phyloP scores from a whole-genome alignment of 148 eudicot genomes.

The Pouteria glomerata region DNA sequence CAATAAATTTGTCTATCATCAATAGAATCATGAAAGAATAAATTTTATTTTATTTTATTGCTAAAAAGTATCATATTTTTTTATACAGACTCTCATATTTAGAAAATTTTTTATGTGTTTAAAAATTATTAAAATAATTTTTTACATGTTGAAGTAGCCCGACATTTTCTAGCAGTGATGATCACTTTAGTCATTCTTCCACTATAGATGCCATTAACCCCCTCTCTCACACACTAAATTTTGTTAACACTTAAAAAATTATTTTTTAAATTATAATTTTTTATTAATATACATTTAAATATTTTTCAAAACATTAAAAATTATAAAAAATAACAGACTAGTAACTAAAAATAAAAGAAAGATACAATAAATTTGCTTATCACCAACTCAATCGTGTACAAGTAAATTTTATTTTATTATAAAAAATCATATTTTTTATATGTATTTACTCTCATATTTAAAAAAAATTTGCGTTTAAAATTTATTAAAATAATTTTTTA shows the following conservation, averaged over 20 bases:
- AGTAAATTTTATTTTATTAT: neutral
- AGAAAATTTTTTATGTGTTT: no score
- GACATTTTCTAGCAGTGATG: neutral
- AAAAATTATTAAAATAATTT: no score
- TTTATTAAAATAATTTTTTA: no score
- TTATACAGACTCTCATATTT: no score
- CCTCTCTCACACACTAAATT: no score
- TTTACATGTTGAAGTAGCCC: neutral
- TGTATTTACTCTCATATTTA: neutral
- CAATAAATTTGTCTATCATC: no score
- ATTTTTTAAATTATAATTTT: neutral
- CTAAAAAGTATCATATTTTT: neutral
- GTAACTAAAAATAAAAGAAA: no score
- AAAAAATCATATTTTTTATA: neutral
- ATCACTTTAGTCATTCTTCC: neutral
- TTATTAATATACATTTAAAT: neutral
- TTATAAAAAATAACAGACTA: no score
- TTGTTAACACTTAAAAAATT: no score
- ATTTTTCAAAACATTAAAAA: neutral
- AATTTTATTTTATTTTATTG: neutral
- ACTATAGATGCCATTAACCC: neutral
- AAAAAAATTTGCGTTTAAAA: neutral
- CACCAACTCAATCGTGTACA: no score
- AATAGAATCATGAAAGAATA: neutral
- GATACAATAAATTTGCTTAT: no score